Evolutionary conservation across 345 rosid species (phyloP).

Genomic region (Salix udensis): DNA sequence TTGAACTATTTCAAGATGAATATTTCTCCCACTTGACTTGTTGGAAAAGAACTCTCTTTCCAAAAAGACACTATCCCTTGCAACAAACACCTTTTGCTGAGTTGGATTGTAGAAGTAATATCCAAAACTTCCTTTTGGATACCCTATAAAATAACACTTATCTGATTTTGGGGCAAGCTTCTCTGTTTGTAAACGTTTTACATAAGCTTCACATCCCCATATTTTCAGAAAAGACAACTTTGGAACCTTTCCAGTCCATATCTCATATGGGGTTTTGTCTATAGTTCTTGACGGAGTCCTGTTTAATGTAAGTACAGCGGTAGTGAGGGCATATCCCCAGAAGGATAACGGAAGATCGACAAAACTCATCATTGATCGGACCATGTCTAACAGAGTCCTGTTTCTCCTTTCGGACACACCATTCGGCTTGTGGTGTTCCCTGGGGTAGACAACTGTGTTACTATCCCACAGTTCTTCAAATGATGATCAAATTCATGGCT

Average conservation of each 20-base stretch:
- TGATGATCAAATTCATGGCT: neutral
- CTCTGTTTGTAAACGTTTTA: neutral
- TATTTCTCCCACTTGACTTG: neutral
- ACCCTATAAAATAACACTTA: too few species aligned
- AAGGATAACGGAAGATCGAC: neutral
- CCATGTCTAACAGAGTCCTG: too few species aligned
- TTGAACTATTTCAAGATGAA: slow-evolving; percentile 4
- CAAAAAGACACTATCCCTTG: neutral
- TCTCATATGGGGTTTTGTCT: slow-evolving; percentile 1
- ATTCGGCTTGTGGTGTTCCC: neutral
- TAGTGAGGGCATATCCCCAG: neutral
- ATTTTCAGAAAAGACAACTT: neutral
- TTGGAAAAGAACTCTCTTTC: neutral
- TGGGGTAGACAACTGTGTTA: neutral
- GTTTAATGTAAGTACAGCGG: neutral
- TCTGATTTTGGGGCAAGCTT: too few species aligned
- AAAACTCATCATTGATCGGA: neutral
- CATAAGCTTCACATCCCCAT: slow-evolving; percentile 2
- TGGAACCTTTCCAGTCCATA: neutral
- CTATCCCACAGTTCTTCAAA: neutral
- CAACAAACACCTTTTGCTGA: slow-evolving; percentile 5
- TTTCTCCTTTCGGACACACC: too few species aligned
- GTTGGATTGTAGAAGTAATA: too few species aligned
- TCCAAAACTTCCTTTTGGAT: neutral
- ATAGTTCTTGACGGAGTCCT: neutral